Evolutionary conservation across 2,329 filamentous ascomycete genomes (phyloP), one percentile per base, ranked within the genome.

Genomic region (Nemania sp.): DNA sequence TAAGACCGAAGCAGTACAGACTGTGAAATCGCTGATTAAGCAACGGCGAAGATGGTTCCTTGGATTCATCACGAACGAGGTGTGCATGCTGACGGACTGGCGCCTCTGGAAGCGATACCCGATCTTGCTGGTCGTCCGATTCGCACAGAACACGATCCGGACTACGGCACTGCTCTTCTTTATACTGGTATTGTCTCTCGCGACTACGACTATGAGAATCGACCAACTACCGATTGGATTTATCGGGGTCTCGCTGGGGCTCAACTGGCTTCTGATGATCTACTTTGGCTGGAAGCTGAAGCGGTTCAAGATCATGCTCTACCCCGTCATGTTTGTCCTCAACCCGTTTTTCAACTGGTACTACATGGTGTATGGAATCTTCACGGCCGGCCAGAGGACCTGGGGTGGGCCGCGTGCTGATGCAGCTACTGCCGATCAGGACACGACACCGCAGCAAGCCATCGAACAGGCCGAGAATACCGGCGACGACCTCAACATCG

Each of bases 341-440:
- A 98, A 97, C 72, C 94, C 95, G 0, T 96, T 98, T 73, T 93
- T 97, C 82, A 98, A 98, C 77, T 98, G 94, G 94, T 85, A 92
- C 60, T 98, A 98, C 79, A 97, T 97, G 90, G 90, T 97, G 2
- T 97, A 97, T 74, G 93, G 92, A 46, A 96, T 97, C 68, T 95
- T 96, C 76, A 97, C 94, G 0, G 92, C 93, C 32, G 92, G 93
- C 18, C 92, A 97, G 74, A 85, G 94, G 66, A 98, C 94, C 1
- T 99, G 95, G 94, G 94, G 94, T 67, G 94, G 94, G 0, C 95
- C 94, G 11, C 86, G 94, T 70, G 92, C 92, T 1, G 94, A 98
- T 75, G 93, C 93, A 0, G 91, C 90, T 32, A 83, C 87, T 42
- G 93, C 93, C 2, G 90, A 96, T 73, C 80, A 83, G 12, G 79